Evolutionary conservation across 2,329 filamentous ascomycete species (phyloP), one percentile per base, ranked within the genome.

Genomic region (Cryphonectria naterciae): DNA sequence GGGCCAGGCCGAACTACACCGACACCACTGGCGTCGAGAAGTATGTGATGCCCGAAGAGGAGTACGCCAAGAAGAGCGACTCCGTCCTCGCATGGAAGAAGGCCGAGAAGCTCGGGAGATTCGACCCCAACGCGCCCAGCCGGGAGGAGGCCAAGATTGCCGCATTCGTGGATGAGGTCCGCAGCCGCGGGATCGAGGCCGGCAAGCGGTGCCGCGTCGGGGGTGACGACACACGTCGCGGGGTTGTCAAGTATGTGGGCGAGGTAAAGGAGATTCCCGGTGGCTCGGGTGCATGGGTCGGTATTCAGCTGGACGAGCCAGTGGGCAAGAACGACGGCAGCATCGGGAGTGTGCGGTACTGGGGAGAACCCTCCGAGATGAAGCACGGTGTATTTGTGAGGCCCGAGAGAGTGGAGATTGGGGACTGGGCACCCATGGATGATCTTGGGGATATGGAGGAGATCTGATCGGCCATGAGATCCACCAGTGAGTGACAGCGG

Each of bases 81-180:
- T 95, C 92, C 4, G 96, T 99, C 19, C 88, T 98, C 35, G 93
- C 95, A 7, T 98, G 94, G 94, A 99, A 99, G 83, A 95, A 93
- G 83, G 85, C 90, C n/a, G 91, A 97, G 81, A 95, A 97, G 80
- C 88, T 98, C n/a, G 96, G 96, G 66, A 93, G 96, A 49, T 99
- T 99, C 82, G 94, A 98, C 79, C 96, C 96, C 17, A 86, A 91
- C 76, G 93, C 94, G 10, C 90, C 92, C 25, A 89, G 86, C 72
- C 88, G 92, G 32, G 91, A 94, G 79, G 86, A 93, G 78, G 88
- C 93, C 74, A 93, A 93, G 79, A 84, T 92, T 70, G 86, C 88
- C 22, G 90, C 91, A 54, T 86, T 91, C 58, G 86, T 90, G 74
- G 87, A 88, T 69, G 93, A 97, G 77, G 85, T 97, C 74, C 83